These are phyloP conservation scores for Talaromyces rugulosus DNA, from an alignment of 2,329 filamentous ascomycete species.

Conservation along the genomic window DNA sequence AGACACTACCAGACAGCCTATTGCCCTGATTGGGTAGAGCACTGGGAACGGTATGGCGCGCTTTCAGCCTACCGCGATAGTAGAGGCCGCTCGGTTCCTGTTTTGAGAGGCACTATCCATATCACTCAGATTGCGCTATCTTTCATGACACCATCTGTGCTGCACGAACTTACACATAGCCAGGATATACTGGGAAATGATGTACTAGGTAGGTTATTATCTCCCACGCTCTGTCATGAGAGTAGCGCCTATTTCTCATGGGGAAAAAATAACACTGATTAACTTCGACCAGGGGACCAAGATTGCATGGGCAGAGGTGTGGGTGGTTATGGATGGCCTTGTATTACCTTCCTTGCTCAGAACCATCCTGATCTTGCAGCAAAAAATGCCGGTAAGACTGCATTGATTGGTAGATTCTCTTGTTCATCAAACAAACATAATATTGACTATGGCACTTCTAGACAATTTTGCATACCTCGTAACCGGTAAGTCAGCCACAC, in stretches of 20 bases:
- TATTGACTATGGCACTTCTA: neutral
- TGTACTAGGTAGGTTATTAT: neutral
- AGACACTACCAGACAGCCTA: neutral
- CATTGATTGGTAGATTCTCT: neutral
- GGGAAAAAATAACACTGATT: neutral
- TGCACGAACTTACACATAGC: neutral
- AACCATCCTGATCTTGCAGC: neutral
- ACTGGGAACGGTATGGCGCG: neutral
- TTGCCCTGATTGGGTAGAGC: neutral
- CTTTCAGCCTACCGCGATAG: neutral
- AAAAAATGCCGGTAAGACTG: neutral
- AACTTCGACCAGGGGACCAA: neutral
- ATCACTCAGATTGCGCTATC: neutral
- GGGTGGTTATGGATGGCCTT: neutral
- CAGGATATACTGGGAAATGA: neutral
- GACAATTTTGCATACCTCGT: neutral
- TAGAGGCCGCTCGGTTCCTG: neutral
- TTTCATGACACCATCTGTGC: neutral
- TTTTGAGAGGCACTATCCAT: neutral
- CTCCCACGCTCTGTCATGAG: neutral
- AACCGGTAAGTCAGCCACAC: neutral
- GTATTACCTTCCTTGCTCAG: neutral
- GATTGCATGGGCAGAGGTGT: neutral
- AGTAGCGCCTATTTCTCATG: neutral
- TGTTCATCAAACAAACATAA: neutral